Evolutionary conservation across 2,329 filamentous ascomycete species (phyloP).

Genomic region (Aspergillus brasiliensis): DNA sequence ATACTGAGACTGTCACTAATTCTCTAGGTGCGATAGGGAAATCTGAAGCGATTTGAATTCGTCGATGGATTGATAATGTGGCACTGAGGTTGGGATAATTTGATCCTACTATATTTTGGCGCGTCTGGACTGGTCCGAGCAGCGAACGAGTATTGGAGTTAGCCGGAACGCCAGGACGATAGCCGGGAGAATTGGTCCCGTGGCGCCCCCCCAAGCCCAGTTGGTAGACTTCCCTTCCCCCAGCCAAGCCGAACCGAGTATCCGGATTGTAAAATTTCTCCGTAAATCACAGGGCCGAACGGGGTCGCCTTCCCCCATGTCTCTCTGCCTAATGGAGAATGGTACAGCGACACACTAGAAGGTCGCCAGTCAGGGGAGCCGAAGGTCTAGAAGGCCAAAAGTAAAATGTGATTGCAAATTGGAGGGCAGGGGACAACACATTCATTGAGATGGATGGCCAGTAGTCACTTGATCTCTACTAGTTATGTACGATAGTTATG

Average conservation of each 20-base stretch:
- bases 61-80: neutral
- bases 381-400: neutral
- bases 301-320: neutral
- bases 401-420: neutral
- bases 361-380: slow-evolving; percentile 1
- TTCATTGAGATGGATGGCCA: neutral
- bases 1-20: no score
- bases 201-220: slow-evolving; percentile 1
- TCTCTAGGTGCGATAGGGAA: neutral
- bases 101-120: slow-evolving; percentile 1
- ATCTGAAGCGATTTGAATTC: slow-evolving; percentile 1
- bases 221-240: neutral
- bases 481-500: neutral
- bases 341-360: slow-evolving; percentile 12
- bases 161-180: neutral
- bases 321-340: slow-evolving; percentile 10
- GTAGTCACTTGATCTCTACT: neutral
- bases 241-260: slow-evolving; percentile 21
- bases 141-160: neutral
- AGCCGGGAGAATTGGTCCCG: slow-evolving; percentile 19
- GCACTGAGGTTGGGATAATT: neutral
- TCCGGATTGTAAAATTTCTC: slow-evolving; percentile 22
- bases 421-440: neutral
- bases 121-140: neutral
- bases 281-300: slow-evolving; percentile 24